Conservation (phyloP, 2,329 filamentous ascomycete genomes). For the Atkinsonella texensis region DNA sequence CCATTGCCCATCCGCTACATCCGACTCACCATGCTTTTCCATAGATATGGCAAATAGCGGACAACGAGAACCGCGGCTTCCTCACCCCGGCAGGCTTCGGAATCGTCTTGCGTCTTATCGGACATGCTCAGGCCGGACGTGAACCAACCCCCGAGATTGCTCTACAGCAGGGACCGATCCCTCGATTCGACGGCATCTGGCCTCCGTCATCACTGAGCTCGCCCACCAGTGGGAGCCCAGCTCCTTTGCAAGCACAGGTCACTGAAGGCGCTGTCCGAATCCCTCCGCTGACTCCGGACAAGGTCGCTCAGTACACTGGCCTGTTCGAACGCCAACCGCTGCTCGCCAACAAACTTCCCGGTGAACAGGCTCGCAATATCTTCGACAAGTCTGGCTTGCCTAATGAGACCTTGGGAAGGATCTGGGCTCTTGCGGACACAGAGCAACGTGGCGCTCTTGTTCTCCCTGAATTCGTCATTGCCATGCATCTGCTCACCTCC, state of each 20-base stretch:
- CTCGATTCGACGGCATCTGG: conserved; percentile 72
- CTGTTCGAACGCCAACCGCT: conserved; percentile 84
- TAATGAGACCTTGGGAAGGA: conserved; percentile 82
- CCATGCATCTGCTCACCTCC: conserved; percentile 92
- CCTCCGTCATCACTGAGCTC: conserved; percentile 15
- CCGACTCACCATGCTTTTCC: conserved; percentile 5
- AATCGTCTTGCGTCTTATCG: conserved; percentile 84
- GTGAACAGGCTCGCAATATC: conserved; percentile 81
- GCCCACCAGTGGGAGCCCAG: conserved; percentile 28
- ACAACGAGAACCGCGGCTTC: conserved; percentile 90
- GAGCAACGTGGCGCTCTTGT: conserved; percentile 83
- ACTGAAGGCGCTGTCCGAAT: conserved; percentile 69
- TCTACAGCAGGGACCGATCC: conserved; percentile 74
- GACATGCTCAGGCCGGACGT: conserved; percentile 82
- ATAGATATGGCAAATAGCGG: conserved; percentile 98
- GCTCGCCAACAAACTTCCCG: conserved; percentile 60
- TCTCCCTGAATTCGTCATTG: conserved; percentile 88
- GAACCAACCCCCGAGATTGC: conserved; percentile 73
- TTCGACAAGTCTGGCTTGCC: conserved; percentile 88
- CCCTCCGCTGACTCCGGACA: conserved; percentile 76
- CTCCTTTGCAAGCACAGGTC: conserved; percentile 41
- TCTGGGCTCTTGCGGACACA: conserved; percentile 91
- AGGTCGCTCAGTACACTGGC: conserved; percentile 77
- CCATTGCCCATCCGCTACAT: neutral
- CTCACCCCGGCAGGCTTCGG: conserved; percentile 89